Evolutionary conservation across 148 eudicot species (phyloP), one percentile per base, ranked within the genome.

Genomic region (Vaccinium corymbosum): DNA sequence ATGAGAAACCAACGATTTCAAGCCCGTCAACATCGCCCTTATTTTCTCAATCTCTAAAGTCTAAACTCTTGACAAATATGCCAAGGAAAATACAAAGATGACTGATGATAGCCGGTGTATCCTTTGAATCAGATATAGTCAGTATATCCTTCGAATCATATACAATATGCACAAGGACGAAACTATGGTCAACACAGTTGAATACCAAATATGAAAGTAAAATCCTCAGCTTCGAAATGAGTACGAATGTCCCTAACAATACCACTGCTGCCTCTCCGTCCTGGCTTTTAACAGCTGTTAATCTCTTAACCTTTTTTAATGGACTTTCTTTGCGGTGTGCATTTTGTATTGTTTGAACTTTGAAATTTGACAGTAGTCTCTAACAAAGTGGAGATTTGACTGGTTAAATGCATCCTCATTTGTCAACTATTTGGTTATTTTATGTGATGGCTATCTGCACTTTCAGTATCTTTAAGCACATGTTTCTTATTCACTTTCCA

Each of bases 381-480:
- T 42, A 20, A n/a, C n/a, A 9, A 64, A 61, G 35, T 22, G 83
- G 53, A 20, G 35, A 22, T 64, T 42, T 61, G 73, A 62, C 51
- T 70, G 61, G 27, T 81, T 81, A 55, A 55, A 27, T 81, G 20
- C 22, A 46, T 81, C 66, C 25, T 51, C 76, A n/a, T 42, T 64
- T 7, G 57, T 66, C 59, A 49, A 50, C 32, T 72, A 16, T 53
- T 72, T 2, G 32, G 8, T 17, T 51, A 51, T 19, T 27, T 82
- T 1, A 1, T 82, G 50, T 42, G 10, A 7, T 46, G 27, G 25
- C 25, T 72, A 72, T 73, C 19, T 51, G 61, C 52, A 20, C 56
- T 53, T 29, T 50, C 52, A 35, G 64, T 17, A 38, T 53, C 52
- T 55, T 72, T 55, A 20, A 81, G 48, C 55, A 1, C 16, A 14